Conservation (phyloP, 176 grass and related monocot genomes). For the Eleusine coracana region DNA sequence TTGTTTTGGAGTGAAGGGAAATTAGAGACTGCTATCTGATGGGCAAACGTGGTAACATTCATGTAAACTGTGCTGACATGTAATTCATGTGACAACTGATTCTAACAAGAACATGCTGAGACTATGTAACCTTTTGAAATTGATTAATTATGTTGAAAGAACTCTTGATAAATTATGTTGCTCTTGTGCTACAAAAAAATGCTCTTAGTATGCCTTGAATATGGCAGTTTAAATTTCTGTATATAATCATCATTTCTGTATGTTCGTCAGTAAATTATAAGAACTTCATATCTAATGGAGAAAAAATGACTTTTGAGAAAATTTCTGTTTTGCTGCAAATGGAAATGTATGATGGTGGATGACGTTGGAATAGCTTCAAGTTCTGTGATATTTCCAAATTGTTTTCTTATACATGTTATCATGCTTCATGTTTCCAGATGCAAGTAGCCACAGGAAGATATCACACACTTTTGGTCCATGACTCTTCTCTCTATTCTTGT, state of each 20-base stretch:
- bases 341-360: constrained; percentile 19
- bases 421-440: constrained; percentile 79
- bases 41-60: background rate
- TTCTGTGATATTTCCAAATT: constrained; percentile 37
- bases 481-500: constrained; percentile 95
- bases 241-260: too few relatives aligned
- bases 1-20: background rate
- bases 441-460: constrained; percentile 97
- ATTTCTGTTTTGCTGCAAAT: background rate
- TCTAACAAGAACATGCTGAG: background rate
- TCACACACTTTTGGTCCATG: constrained; percentile 93
- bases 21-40: background rate
- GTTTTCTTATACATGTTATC: constrained; percentile 49
- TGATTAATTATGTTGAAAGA: background rate
- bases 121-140: background rate
- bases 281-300: too few relatives aligned
- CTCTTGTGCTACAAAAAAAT: constrained; percentile 21
- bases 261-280: too few relatives aligned
- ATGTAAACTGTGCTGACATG: background rate
- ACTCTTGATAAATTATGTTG: constrained; percentile 5
- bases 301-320: background rate
- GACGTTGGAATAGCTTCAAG: constrained; percentile 9
- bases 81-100: too few relatives aligned
- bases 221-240: background rate
- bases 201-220: background rate